Evolutionary conservation across 768 basidiomycete species (phyloP), one percentile per base, ranked within the genome.

Genomic region (Trametes punicea): DNA sequence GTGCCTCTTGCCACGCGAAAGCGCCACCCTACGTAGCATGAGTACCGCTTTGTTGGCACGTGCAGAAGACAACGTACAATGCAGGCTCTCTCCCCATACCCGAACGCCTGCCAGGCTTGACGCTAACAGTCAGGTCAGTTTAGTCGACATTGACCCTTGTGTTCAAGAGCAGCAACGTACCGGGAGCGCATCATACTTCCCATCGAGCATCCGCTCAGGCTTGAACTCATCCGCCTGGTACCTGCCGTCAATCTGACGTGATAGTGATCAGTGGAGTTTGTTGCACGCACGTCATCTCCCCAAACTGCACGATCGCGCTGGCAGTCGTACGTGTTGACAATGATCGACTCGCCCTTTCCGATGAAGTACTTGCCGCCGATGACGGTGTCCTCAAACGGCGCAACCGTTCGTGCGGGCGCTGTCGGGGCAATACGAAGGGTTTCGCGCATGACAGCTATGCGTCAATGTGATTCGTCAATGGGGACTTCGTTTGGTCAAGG

Each of bases 121-220:
- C 70, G 72, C 75, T 75, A 31, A 2, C 34, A 31, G 3, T 42
- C n/a, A 6, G 18, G 15, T 7, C 13, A 30, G 11, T 38, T 48
- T 6, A 48, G 48, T 47, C 4, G 20, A n/a, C n/a, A 3, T n/a
- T 15, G 25, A 1, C 2, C n/a, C 4, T 15, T 13, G 26, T 2
- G 6, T 16, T 11, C 1, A 52, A 10, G 4, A 0, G 16, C 5
- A 10, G 4, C 45, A 11, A 40, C 61, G 11, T 11, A 70, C 74
- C 4, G 79, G 79, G 6, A 78, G 66, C 2, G 72, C 71, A 56
- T 77, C 77, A 60, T 77, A 81, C 53, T 74, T 74, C 3, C 75
- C 77, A 58, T 77, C 74, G 20, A 79, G 57, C 78, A 80, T 78
- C 9, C 79, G 69, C 57, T 79, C 78, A 0, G 79, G 79, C 13